Percentiles rank a stretch among this genome's conserved stretches.
Evolutionary conservation across 1,139 yeast species (phyloP).

Genomic region (Zygotorulaspora mrakii): DNA sequence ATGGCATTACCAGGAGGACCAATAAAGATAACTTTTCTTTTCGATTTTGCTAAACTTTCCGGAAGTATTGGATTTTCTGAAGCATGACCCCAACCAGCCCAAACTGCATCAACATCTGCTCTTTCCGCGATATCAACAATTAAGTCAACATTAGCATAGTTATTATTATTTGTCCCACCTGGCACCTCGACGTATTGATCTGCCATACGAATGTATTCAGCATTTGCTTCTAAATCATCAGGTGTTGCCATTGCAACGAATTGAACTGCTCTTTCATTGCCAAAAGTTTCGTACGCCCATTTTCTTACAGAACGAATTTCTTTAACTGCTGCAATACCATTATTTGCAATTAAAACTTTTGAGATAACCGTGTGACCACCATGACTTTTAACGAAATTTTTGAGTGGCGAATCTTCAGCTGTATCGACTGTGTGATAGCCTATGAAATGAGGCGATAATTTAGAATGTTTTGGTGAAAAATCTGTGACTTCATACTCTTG

Average conservation of each 20-base stretch:
- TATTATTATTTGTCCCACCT: conserved; percentile 97
- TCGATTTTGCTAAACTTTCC: conserved; percentile 86
- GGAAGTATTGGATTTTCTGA: conserved; percentile 95
- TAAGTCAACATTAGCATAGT: conserved; percentile 94
- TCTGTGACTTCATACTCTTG: conserved; percentile 35
- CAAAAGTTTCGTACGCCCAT: conserved; percentile 98
- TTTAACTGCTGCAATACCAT: conserved; percentile 98
- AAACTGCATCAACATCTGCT: conserved; percentile 93
- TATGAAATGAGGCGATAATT: conserved; percentile 66
- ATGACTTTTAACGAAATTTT: conserved; percentile 78
- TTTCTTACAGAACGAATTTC: conserved; percentile 95
- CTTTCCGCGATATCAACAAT: conserved; percentile 97
- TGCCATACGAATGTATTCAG: conserved; percentile 98
- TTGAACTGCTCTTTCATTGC: conserved; percentile 87
- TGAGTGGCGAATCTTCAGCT: conserved; percentile 70
- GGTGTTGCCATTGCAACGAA: conserved; percentile 99
- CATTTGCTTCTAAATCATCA: conserved; percentile 93
- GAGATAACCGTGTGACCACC: conserved; percentile 96
- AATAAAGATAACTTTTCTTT: conserved; percentile 82
- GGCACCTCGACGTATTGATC: conserved; percentile 98
- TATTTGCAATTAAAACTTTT: conserved; percentile 87
- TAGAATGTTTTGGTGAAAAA: conserved; percentile 36
- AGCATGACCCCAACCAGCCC: conserved; percentile 99
- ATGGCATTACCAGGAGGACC: conserved; percentile 99
- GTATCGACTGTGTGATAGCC: conserved; percentile 63